A percentile compares a stretch with the other conserved stretches of the same genome.
phyloP scores from a whole-genome alignment of 2,329 filamentous ascomycete species.

The Macrophomina pseudophaseolina region DNA sequence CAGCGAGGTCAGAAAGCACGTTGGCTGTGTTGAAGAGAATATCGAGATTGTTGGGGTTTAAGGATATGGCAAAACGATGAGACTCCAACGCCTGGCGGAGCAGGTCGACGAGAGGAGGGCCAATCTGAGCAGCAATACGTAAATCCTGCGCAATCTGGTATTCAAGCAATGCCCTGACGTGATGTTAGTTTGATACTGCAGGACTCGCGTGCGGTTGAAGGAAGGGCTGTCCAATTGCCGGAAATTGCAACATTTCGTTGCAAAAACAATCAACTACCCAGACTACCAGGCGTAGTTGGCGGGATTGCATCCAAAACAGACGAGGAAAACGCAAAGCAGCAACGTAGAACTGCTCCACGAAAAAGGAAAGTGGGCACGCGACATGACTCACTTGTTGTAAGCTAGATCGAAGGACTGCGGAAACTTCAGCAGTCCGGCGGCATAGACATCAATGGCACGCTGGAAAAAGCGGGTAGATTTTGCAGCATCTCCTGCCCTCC shows the following conservation, averaged over 20 bases:
- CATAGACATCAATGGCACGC: conserved; percentile 69
- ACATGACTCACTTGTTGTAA: conserved; percentile 69
- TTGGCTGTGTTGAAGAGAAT: conserved; percentile 74
- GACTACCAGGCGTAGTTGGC: no score
- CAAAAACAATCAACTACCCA: no score
- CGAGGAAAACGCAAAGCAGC: no score
- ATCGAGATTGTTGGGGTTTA: conserved; percentile 69
- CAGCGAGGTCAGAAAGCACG: conserved; percentile 69
- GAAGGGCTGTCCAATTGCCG: no score
- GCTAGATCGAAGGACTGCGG: conserved; percentile 71
- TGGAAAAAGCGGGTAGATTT: conserved; percentile 68
- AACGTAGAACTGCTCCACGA: not conserved
- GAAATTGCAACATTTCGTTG: no score
- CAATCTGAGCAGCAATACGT: conserved; percentile 64
- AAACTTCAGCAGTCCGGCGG: conserved; percentile 65
- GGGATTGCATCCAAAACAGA: no score
- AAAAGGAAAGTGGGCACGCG: not conserved
- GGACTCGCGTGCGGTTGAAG: no score
- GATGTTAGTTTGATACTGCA: not conserved
- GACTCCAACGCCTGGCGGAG: conserved; percentile 66
- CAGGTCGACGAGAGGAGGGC: conserved; percentile 58
- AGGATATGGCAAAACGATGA: conserved; percentile 64
- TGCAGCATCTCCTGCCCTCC: conserved; percentile 71
- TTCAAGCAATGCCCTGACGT: conserved; percentile 66
- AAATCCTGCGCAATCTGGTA: conserved; percentile 73